These are phyloP conservation scores for Nannochloropsis gaditana DNA, from an alignment of 108 stramenopile genomes.

Conservation along the genomic window DNA sequence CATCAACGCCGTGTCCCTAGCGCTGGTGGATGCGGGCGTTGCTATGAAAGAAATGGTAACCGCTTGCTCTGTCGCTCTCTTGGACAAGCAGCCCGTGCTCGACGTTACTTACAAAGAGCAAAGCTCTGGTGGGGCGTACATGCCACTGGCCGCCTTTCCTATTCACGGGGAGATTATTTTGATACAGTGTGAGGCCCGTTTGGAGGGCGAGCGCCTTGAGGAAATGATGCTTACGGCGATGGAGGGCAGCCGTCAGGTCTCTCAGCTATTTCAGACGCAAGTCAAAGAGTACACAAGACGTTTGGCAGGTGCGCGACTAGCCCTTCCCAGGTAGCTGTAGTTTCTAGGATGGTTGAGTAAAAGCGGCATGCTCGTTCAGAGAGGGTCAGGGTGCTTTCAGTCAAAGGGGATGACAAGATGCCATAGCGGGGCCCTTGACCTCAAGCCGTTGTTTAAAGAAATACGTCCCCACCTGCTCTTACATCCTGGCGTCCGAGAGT, in stretches of 20 bases:
- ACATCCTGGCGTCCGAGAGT: no score
- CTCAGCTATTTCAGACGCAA: conserved; percentile 26
- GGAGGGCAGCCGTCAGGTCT: conserved; percentile 36
- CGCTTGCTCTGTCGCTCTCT: conserved; percentile 44
- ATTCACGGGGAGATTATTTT: conserved; percentile 27
- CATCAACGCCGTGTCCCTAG: conserved; percentile 55
- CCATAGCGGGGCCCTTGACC: no score
- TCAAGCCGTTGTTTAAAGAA: no score
- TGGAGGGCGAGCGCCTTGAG: conserved; percentile 34
- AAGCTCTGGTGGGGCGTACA: conserved; percentile 30
- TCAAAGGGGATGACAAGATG: no score
- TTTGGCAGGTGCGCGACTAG: neutral
- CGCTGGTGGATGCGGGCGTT: conserved; percentile 56
- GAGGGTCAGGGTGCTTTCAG: no score
- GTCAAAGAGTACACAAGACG: conserved; percentile 40
- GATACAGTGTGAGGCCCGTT: conserved; percentile 32
- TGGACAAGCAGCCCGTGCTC: conserved; percentile 38
- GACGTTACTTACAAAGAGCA: conserved; percentile 44
- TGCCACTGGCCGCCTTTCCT: conserved; percentile 31
- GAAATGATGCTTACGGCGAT: conserved; percentile 36
- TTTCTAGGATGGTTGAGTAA: no score
- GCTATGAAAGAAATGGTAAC: conserved; percentile 53
- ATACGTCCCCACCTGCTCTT: no score
- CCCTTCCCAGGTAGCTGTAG: neutral
- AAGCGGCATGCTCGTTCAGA: no score